Evolutionary conservation across 148 eudicot species (phyloP).

Genomic region (Nepenthes gracilis): DNA sequence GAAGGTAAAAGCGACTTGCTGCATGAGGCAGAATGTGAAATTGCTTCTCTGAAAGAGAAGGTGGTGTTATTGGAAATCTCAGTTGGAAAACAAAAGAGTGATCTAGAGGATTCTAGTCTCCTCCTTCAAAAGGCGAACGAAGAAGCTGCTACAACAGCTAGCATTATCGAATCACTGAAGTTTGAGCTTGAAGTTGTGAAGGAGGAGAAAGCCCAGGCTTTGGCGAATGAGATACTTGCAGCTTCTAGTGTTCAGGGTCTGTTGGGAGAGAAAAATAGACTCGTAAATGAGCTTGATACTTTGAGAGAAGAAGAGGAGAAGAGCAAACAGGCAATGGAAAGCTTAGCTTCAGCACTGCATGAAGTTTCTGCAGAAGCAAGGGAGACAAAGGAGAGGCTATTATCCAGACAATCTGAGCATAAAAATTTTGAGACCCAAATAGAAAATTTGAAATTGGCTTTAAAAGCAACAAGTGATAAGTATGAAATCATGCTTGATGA

Average conservation of each 20-base stretch:
- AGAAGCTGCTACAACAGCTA: constrained; percentile 45
- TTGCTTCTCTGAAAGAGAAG: constrained; percentile 63
- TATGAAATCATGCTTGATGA: constrained; percentile 74
- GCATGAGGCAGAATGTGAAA: constrained; percentile 67
- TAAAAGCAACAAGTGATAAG: constrained; percentile 73
- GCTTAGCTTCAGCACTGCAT: constrained; percentile 69
- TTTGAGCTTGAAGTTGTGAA: constrained; percentile 59
- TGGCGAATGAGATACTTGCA: constrained; percentile 68
- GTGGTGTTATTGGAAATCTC: constrained; percentile 63
- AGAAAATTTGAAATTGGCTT: constrained; percentile 57
- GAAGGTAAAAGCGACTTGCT: constrained; percentile 67
- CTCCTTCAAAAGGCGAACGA: constrained; percentile 36
- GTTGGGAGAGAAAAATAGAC: constrained; percentile 75
- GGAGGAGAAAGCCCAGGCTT: constrained; percentile 61
- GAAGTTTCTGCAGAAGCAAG: constrained; percentile 82
- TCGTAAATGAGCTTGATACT: constrained; percentile 55
- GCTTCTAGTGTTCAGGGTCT: constrained; percentile 63
- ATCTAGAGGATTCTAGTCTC: constrained; percentile 47
- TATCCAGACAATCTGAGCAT: constrained; percentile 55
- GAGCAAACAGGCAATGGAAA: constrained; percentile 79
- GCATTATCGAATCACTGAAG: constrained; percentile 34
- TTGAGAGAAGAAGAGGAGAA: constrained; percentile 68
- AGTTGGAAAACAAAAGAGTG: constrained; percentile 41
- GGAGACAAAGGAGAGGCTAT: constrained; percentile 63
- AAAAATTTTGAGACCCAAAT: constrained; percentile 54